Conservation (phyloP, 371 early-diverging fungal genomes). For the Capniomyces stellatus region DNA sequence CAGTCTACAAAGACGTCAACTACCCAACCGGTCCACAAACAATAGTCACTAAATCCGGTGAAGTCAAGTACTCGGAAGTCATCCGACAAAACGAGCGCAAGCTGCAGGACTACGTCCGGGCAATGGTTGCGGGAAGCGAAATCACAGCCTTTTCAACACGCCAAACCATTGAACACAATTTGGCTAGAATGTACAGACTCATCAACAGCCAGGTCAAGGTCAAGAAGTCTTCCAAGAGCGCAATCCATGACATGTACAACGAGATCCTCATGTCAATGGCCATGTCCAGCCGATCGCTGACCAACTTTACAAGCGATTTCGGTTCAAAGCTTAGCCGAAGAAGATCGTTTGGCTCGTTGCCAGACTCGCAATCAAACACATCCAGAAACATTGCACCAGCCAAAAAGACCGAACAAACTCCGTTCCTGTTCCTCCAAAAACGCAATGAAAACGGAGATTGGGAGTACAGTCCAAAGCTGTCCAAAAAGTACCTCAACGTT, state of each 20-base stretch:
- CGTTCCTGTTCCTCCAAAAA: conserved; percentile 54
- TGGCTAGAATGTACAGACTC: conserved; percentile 58
- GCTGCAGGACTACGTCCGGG: conserved; percentile 22
- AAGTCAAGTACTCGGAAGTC: conserved; percentile 66
- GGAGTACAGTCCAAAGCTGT: conserved; percentile 53
- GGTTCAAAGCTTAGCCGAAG: conserved; percentile 35
- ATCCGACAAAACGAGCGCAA: conserved; percentile 38
- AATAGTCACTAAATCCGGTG: conserved; percentile 53
- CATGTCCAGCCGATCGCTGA: conserved; percentile 48
- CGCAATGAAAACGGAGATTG: conserved; percentile 40
- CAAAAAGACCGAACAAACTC: conserved; percentile 35
- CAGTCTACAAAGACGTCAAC: conserved; percentile 69
- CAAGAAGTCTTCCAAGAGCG: conserved; percentile 50
- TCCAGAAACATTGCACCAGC: neutral
- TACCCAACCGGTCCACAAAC: conserved; percentile 71
- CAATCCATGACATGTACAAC: conserved; percentile 46
- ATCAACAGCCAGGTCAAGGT: conserved; percentile 52
- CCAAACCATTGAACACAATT: conserved; percentile 56
- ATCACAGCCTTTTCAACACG: conserved; percentile 48
- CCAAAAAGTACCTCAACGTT: conserved; percentile 52
- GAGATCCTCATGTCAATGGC: conserved; percentile 55
- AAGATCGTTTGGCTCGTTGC: neutral
- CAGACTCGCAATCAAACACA: neutral
- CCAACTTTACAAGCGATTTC: conserved; percentile 24
- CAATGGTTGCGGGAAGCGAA: conserved; percentile 39